These are phyloP conservation scores for Neonectria neomacrospora DNA, from an alignment of 2,329 filamentous ascomycete genomes.

Conservation along the genomic window DNA sequence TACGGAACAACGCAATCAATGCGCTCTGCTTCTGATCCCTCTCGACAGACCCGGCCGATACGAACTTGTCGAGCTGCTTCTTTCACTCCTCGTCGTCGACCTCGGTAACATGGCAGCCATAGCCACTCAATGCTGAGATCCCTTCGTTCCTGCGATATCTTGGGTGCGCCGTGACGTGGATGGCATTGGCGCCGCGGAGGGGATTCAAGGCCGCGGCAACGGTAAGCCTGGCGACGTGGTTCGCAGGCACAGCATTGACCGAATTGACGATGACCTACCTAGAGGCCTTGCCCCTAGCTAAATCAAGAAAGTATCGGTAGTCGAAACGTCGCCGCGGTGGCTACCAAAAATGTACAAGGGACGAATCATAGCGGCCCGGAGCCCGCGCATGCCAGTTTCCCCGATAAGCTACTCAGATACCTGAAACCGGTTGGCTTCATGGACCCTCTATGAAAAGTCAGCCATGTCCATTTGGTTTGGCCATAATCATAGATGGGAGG, in stretches of 20 bases:
- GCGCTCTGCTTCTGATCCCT: constrained; percentile 45
- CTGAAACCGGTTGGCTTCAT: constrained; percentile 16
- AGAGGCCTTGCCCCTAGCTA: constrained; percentile 78
- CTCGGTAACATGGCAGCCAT: constrained; percentile 79
- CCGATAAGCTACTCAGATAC: constrained; percentile 71
- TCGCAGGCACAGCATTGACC: constrained; percentile 88
- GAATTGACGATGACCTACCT: constrained; percentile 88
- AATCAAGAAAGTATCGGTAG: constrained; percentile 90
- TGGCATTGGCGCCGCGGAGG: constrained; percentile 65
- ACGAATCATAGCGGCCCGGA: constrained; percentile 82
- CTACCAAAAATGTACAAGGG: constrained; percentile 89
- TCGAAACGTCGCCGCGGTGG: constrained; percentile 73
- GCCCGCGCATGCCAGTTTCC: constrained; percentile 80
- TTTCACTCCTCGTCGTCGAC: constrained; percentile 69
- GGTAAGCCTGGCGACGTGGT: constrained; percentile 82
- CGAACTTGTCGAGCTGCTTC: constrained; percentile 40
- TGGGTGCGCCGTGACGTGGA: constrained; percentile 84
- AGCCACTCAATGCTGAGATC: constrained; percentile 74
- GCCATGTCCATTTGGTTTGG: constrained; percentile 86
- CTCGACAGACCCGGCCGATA: constrained; percentile 24
- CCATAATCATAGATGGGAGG: no score
- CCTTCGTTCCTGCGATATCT: constrained; percentile 82
- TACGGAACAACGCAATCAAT: constrained; percentile 76
- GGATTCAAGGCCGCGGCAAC: constrained; percentile 75
- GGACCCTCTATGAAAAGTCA: background rate